Conservation (phyloP, 2,329 filamentous ascomycete species). For the Mycosphaerella sp. region DNA sequence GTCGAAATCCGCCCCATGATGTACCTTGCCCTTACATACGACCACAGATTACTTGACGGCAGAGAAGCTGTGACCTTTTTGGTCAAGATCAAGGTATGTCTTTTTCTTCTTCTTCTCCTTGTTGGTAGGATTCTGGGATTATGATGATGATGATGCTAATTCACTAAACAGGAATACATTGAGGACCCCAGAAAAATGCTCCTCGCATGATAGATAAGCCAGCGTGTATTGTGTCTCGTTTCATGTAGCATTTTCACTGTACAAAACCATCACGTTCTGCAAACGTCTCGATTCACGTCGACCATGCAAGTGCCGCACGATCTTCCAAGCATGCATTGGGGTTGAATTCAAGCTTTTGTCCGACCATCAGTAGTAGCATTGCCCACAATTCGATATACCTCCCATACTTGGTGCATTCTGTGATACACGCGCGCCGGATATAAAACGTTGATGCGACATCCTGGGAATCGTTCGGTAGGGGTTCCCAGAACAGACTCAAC, state of each 20-base stretch:
- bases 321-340: too few species aligned
- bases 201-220: conserved; percentile 35
- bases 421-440: too few species aligned
- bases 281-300: neutral
- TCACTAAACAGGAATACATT: conserved; percentile 57
- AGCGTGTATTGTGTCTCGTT: conserved; percentile 1
- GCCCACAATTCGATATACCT: too few species aligned
- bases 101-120: neutral
- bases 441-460: too few species aligned
- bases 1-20: conserved; percentile 97
- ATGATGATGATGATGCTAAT: neutral
- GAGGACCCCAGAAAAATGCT: conserved; percentile 94
- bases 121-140: neutral
- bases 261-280: conserved; percentile 10
- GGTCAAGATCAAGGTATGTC: conserved; percentile 74
- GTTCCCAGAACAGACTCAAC: too few species aligned
- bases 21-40: conserved; percentile 96
- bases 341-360: too few species aligned
- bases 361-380: too few species aligned
- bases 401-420: too few species aligned
- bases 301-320: neutral
- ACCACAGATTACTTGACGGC: conserved; percentile 91
- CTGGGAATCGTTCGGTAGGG: too few species aligned
- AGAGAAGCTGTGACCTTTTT: conserved; percentile 94
- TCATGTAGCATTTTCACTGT: conserved; percentile 12